Evolutionary conservation across 2,329 filamentous ascomycete genomes (phyloP).

Genomic region (Trichoderma simmonsii): DNA sequence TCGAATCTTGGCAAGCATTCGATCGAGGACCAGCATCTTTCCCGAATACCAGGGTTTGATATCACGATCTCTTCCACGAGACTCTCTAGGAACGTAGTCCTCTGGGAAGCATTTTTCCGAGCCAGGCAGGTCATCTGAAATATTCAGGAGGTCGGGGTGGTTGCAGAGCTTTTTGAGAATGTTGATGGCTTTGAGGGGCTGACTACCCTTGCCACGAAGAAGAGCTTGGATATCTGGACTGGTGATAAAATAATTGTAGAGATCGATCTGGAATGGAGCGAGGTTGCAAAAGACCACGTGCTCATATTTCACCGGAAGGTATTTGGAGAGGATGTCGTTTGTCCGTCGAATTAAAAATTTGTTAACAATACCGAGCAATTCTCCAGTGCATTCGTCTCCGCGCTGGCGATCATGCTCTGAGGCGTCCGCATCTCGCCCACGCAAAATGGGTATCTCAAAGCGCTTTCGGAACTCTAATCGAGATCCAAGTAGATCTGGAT

Average conservation of each 20-base stretch:
- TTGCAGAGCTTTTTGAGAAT: conserved; percentile 98
- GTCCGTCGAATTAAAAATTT: conserved; percentile 98
- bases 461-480: conserved; percentile 89
- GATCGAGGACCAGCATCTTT: conserved; percentile 97
- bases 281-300: conserved; percentile 98
- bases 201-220: conserved; percentile 88
- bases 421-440: conserved; percentile 86
- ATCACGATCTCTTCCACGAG: conserved; percentile 84
- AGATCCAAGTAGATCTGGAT: conserved; percentile 86
- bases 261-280: conserved; percentile 83
- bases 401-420: conserved; percentile 76
- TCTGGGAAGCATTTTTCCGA: conserved; percentile 78
- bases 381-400: conserved; percentile 77
- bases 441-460: conserved; percentile 88
- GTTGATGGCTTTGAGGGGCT: conserved; percentile 93
- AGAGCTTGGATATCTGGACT: conserved; percentile 92
- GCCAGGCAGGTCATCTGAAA: conserved; percentile 80
- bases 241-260: conserved; percentile 97
- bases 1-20: conserved; percentile 93
- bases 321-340: conserved; percentile 97
- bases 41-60: conserved; percentile 95
- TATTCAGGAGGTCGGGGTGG: conserved; percentile 86
- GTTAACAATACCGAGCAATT: conserved; percentile 83
- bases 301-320: conserved; percentile 96
- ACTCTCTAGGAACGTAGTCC: conserved; percentile 84